Evolutionary conservation across 805 yeast species (phyloP), one percentile per base, ranked within the genome.

Genomic region (Dipodascopsis tothii): DNA sequence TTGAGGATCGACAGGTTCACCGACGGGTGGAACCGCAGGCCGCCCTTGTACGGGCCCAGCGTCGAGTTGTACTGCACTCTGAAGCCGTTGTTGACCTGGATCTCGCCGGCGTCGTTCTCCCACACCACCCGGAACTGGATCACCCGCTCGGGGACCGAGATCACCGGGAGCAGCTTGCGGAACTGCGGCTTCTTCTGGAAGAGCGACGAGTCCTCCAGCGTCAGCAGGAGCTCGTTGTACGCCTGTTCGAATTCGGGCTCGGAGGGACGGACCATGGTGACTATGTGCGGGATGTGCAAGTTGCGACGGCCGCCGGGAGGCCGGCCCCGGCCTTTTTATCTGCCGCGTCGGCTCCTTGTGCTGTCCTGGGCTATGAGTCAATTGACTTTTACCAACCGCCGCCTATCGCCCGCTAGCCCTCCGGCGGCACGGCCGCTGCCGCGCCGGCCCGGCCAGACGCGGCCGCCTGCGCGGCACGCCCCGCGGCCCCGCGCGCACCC

Each of bases 161-260:
- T 84, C 54, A 90, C 87, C 46, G 90, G 86, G 52, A 90, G 75
- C 41, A 85, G 92, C 65, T 79, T 80, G 70, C 83, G 80, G 66
- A 86, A 86, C 66, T 86, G 80, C 60, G 98, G 98, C 65, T 83
- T 80, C 71, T 84, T 76, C 57, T 76, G 71, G 74, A 92, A 90
- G 53, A 90, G 74, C 55, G 95, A 83, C 36, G 97, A 90, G 70
- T 84, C 94, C 69, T 84, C 79, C 60, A 92, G 74, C 50, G 96
- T 88, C 54, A 83, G 72, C 63, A 80, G 77, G 60, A 90, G 79
- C 77, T 90, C 98, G 71, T 84, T 75, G 80, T 83, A 86, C 60
- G 98, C 98, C 78, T 90, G 98, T 71, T 88, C 88, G 74, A 90
- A 90, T 80, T 90, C 98, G 58, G 98, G 97, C 76, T 90, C 97